These are phyloP conservation scores for Skeletonema marinoi DNA, from an alignment of 108 stramenopile species.

Conservation along the genomic window DNA sequence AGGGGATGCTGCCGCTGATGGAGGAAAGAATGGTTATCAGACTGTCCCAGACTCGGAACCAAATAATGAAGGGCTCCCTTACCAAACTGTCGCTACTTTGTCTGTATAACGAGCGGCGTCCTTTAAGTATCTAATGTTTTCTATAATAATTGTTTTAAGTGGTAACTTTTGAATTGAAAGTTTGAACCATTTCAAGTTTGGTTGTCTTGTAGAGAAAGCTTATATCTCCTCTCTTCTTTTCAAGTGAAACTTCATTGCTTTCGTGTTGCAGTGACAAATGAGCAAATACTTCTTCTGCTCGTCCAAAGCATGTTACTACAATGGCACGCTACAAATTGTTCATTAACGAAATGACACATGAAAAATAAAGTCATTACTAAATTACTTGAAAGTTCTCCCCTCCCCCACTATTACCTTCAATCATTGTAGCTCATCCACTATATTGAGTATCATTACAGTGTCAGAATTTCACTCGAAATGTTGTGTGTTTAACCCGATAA, in stretches of 20 bases:
- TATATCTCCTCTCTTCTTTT: too few relatives aligned
- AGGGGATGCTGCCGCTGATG: slow-evolving; percentile 1
- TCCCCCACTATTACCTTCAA: neutral
- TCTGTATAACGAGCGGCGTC: neutral
- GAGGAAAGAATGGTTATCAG: slow-evolving; percentile 35
- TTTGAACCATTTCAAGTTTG: neutral
- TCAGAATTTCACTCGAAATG: neutral
- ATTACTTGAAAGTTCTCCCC: neutral
- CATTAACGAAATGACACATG: neutral
- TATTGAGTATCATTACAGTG: neutral
- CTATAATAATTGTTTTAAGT: neutral
- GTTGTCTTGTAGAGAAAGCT: neutral
- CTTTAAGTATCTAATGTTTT: neutral
- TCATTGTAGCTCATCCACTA: neutral
- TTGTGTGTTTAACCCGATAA: neutral
- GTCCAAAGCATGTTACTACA: neutral
- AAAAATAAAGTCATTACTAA: slow-evolving; percentile 5
- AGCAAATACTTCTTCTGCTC: too few relatives aligned
- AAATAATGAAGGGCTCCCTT: neutral
- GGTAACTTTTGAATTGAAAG: neutral
- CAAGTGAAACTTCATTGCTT: too few relatives aligned
- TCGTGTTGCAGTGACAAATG: too few relatives aligned
- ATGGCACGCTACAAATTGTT: neutral
- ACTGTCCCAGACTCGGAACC: slow-evolving; percentile 23
- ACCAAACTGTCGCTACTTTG: neutral